Percentiles rank a stretch among this genome's conserved stretches.
phyloP scores from a whole-genome alignment of 257 asterid genomes.

The Solanum appendiculatum region DNA sequence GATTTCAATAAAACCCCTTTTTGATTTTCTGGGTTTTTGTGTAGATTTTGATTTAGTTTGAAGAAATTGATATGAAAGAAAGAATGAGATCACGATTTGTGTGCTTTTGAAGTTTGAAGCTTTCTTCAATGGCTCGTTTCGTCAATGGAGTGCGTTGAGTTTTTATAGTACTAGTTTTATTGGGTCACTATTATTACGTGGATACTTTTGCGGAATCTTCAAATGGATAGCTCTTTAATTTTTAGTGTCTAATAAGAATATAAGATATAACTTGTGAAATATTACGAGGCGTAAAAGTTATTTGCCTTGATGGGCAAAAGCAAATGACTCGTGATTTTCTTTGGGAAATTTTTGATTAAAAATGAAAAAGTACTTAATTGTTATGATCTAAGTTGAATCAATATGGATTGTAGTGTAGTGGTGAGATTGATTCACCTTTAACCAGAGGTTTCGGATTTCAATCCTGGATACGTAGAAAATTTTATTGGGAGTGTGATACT shows the following conservation, averaged over 20 bases:
- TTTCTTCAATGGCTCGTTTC: not conserved
- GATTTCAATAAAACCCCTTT: not conserved
- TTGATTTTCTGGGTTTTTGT: not conserved
- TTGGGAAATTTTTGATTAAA: rapidly evolving
- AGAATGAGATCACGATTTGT: not conserved
- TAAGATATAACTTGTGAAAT: not conserved
- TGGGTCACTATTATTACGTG: not conserved
- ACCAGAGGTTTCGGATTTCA: rapidly evolving
- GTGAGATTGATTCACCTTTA: too few species aligned
- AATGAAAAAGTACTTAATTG: not conserved
- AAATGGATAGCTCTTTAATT: not conserved
- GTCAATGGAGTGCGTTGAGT: not conserved
- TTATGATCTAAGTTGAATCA: not conserved
- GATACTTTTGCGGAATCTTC: not conserved
- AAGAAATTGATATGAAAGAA: not conserved
- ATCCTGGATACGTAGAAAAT: rapidly evolving
- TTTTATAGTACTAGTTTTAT: not conserved
- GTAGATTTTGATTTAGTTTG: not conserved
- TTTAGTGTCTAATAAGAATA: too few species aligned
- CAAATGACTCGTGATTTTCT: not conserved
- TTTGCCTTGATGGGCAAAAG: not conserved
- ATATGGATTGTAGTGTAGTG: not conserved
- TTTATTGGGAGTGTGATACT: not conserved
- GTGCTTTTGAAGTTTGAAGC: not conserved
- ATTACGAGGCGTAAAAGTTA: not conserved